Evolutionary conservation across 2,329 filamentous ascomycete genomes (phyloP), one percentile per base, ranked within the genome.

Genomic region (Tolypocladium tundrense): DNA sequence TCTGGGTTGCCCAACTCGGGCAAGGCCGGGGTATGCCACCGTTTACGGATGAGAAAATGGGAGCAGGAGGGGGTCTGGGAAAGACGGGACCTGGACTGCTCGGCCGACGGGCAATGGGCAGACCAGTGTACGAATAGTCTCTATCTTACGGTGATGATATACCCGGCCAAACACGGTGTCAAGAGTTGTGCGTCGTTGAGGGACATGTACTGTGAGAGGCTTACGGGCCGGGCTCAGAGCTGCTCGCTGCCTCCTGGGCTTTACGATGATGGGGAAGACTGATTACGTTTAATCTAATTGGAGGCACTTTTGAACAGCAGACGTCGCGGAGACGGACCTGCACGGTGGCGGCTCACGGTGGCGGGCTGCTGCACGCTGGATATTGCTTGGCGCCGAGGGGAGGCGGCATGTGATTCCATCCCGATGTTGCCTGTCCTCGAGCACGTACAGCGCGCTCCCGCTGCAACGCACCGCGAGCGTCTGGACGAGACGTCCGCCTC

Each of bases 91-190:
- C 24, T 33, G 27, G 16, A n/a, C 5, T 33, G 45, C 11, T 33
- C 7, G 13, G 33, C 13, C 13, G 33, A 33, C 16, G 5, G 31
- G 33, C 33, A 33, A 50, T 14, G 21, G 45, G 24, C 45, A 33
- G 45, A 4, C 27, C 10, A 51, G 48, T 63, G 61, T 61, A 63
- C 57, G 55, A 61, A 60, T 59, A 63, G 4, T 19, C 54, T 57
- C 60, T 57, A 53, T 60, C 53, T 50, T 43, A 58, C 33, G 53
- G 55, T 58, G 61, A 63, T 53, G 58, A 63, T 61, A 63, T 63
- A 63, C 60, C 62, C 61, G 53, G 51, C 56, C 43, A 54, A 60
- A 54, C 35, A 52, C 19, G 35, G 35, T 40, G 21, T 21, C 7
- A 11, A 8, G 21, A 10, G 6, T 33, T n/a, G 6, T 48, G 45